phyloP scores from a whole-genome alignment of 139 green algal species.

The Coelastrella sp. region DNA sequence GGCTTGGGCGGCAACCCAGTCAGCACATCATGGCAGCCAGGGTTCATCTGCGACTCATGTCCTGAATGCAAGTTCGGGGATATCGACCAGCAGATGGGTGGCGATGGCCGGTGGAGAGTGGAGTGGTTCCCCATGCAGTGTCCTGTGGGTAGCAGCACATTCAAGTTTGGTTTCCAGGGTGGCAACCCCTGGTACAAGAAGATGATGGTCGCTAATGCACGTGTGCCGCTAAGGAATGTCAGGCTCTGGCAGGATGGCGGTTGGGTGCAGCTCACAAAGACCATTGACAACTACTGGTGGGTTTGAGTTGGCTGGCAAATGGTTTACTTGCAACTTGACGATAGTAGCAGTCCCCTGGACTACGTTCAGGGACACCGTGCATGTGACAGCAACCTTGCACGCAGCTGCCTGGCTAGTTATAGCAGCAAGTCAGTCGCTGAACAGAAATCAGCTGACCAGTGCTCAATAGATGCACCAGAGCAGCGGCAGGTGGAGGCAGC shows the following conservation, averaged over 20 bases:
- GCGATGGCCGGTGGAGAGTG: slow-evolving; percentile 32
- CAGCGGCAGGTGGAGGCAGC: too few relatives aligned
- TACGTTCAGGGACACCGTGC: too few relatives aligned
- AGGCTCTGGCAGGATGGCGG: background rate
- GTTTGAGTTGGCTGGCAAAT: background rate
- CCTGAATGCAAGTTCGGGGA: slow-evolving; percentile 44
- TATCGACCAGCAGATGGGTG: slow-evolving; percentile 42
- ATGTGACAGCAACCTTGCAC: too few relatives aligned
- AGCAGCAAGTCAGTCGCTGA: background rate
- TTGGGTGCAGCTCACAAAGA: slow-evolving; percentile 2
- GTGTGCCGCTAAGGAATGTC: slow-evolving; percentile 26
- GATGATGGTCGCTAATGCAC: slow-evolving; percentile 38
- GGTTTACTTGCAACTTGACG: background rate
- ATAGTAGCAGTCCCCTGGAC: background rate
- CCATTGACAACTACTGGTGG: slow-evolving; percentile 51
- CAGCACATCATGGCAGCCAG: slow-evolving; percentile 32
- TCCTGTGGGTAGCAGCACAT: slow-evolving; percentile 38
- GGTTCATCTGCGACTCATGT: slow-evolving; percentile 50
- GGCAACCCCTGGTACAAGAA: slow-evolving; percentile 51
- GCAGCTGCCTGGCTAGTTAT: too few relatives aligned
- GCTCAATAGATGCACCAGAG: background rate
- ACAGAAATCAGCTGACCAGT: background rate
- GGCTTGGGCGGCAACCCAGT: slow-evolving; percentile 39
- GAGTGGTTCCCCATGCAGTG: slow-evolving; percentile 48
- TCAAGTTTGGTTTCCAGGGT: slow-evolving; percentile 40